Percentiles rank a stretch among this genome's conserved stretches.
Evolutionary conservation across 306 rosid genomes (phyloP).

Genomic region (Albizia julibrissin): DNA sequence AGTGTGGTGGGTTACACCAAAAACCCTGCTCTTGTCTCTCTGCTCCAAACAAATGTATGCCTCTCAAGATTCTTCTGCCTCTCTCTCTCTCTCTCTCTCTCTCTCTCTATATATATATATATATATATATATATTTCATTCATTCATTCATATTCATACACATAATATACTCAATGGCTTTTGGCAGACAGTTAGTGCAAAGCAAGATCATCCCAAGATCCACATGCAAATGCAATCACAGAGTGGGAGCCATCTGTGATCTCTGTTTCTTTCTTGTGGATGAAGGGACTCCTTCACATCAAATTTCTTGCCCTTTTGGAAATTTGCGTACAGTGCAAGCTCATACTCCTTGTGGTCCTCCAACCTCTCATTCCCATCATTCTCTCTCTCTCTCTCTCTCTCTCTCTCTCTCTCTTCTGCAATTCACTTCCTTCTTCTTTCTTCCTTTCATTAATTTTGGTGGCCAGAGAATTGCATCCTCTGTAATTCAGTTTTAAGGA

Average conservation of each 20-base stretch:
- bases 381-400: neutral
- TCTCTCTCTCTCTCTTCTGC: too few relatives aligned
- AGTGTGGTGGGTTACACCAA: constrained; percentile 39
- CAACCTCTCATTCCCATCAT: constrained; percentile 1
- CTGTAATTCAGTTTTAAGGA: neutral
- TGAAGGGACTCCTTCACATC: constrained; percentile 35
- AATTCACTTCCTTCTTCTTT: too few relatives aligned
- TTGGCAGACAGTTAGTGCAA: constrained; percentile 17
- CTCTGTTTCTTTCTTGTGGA: constrained; percentile 34
- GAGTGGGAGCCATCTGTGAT: constrained; percentile 30
- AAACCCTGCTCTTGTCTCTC: constrained; percentile 39
- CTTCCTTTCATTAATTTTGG: neutral
- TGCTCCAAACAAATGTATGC: neutral
- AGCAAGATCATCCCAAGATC: constrained; percentile 4
- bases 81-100: neutral
- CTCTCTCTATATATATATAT: neutral
- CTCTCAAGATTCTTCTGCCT: neutral
- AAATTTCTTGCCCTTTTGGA: constrained; percentile 24
- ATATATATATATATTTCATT: neutral
- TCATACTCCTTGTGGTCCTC: constrained; percentile 23
- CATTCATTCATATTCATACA: neutral
- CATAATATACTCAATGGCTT: neutral
- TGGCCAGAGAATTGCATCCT: too few relatives aligned
- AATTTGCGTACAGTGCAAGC: constrained; percentile 36
- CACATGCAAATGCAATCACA: constrained; percentile 31